Evolutionary conservation across 768 basidiomycete species (phyloP).

Genomic region (Lepiota subincarnata): DNA sequence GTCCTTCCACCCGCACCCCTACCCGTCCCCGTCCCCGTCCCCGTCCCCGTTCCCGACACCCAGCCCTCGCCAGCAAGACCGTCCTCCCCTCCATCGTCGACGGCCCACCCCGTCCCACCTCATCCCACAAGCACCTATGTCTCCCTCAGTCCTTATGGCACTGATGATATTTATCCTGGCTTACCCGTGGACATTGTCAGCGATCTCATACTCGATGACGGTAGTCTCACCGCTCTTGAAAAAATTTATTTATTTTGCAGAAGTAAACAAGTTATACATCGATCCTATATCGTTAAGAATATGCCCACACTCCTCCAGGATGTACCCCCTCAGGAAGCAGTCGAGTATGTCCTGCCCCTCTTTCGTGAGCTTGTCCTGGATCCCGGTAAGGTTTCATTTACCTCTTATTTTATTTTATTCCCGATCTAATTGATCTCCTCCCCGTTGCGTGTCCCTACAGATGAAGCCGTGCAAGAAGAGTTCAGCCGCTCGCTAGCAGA

Average conservation of each 20-base stretch:
- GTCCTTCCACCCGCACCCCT: conserved; percentile 18
- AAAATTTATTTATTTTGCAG: conserved; percentile 88
- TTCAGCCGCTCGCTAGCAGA: conserved; percentile 74
- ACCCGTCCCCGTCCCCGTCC: conserved; percentile 22
- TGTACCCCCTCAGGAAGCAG: conserved; percentile 82
- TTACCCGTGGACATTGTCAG: conserved; percentile 30
- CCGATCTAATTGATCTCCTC: conserved; percentile 10
- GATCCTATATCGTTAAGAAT: conserved; percentile 81
- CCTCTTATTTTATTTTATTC: conserved; percentile 2
- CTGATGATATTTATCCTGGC: conserved; percentile 35
- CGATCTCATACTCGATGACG: conserved; percentile 61
- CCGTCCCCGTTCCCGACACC: conserved; percentile 19
- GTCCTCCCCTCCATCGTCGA: conserved; percentile 20
- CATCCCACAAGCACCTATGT: conserved; percentile 11
- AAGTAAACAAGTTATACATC: conserved; percentile 57
- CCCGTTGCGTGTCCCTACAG: conserved; percentile 30
- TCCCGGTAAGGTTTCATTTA: conserved; percentile 51
- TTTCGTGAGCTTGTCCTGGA: conserved; percentile 82
- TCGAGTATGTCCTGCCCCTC: conserved; percentile 92
- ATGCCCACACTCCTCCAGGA: conserved; percentile 74
- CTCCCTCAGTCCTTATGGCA: conserved; percentile 7
- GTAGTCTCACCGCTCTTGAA: conserved; percentile 79
- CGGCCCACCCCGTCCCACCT: conserved; percentile 1
- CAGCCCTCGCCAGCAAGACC: conserved; percentile 15
- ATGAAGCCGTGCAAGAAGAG: conserved; percentile 86